Conservation (phyloP, 192 early-diverging fungal species). For the Kickxella alabastrina region DNA sequence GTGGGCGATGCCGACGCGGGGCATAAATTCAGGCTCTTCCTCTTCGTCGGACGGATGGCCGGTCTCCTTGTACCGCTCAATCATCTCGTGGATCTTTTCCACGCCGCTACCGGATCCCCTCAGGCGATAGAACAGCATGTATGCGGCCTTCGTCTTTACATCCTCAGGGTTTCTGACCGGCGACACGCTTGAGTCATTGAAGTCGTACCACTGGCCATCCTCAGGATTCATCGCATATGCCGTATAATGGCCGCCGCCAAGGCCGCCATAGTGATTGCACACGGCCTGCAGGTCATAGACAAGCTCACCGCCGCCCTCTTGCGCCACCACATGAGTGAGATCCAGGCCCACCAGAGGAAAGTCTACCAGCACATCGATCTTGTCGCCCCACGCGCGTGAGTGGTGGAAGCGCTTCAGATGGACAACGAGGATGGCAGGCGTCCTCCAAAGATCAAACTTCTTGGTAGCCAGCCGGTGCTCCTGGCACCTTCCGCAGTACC, state of each 20-base stretch:
- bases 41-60: neutral
- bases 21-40: too few relatives aligned
- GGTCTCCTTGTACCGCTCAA: constrained; percentile 10
- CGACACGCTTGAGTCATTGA: constrained; percentile 70
- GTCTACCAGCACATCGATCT: constrained; percentile 70
- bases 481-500: constrained; percentile 77
- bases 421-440: constrained; percentile 76
- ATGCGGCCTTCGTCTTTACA: constrained; percentile 38
- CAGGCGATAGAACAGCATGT: constrained; percentile 51
- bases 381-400: constrained; percentile 62
- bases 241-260: constrained; percentile 84
- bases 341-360: constrained; percentile 65
- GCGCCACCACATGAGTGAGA: constrained; percentile 50
- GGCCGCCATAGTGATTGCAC: constrained; percentile 78
- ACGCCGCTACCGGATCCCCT: constrained; percentile 4
- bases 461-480: constrained; percentile 74
- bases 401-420: constrained; percentile 81
- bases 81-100: constrained; percentile 21
- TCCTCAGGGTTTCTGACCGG: constrained; percentile 17
- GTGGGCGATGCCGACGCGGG: too few relatives aligned
- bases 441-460: constrained; percentile 73
- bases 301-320: constrained; percentile 27
- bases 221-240: constrained; percentile 69
- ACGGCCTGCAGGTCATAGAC: constrained; percentile 74
- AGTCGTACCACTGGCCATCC: constrained; percentile 73